phyloP scores from a whole-genome alignment of 306 rosid genomes.

The Vachellia pachyceras region DNA sequence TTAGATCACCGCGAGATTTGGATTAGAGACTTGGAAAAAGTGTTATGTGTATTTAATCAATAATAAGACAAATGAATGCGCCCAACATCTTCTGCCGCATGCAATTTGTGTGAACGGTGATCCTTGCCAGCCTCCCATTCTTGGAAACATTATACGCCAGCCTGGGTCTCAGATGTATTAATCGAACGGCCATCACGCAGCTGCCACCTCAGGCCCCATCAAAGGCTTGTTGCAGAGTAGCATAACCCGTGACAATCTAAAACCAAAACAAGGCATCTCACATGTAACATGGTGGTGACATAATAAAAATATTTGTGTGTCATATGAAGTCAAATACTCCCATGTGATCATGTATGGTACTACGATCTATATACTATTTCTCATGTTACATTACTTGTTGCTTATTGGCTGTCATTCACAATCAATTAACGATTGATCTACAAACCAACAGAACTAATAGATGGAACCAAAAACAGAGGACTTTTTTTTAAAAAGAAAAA shows the following conservation, averaged over 20 bases:
- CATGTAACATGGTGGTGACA: constrained; percentile 52
- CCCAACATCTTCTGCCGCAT: constrained; percentile 4
- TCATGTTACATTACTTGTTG: constrained; percentile 29
- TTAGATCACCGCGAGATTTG: neutral
- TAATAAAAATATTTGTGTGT: constrained; percentile 44
- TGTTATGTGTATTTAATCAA: no score
- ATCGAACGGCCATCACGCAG: neutral
- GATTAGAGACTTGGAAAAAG: no score
- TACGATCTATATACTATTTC: constrained; percentile 33
- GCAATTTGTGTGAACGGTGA: neutral
- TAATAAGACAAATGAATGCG: constrained; percentile 1
- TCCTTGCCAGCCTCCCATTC: neutral
- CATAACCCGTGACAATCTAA: constrained; percentile 35
- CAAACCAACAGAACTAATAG: constrained; percentile 40
- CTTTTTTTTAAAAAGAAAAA: neutral
- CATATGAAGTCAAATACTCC: constrained; percentile 38
- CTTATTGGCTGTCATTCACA: constrained; percentile 33
- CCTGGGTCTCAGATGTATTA: constrained; percentile 11
- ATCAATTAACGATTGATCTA: constrained; percentile 39
- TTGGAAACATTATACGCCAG: neutral
- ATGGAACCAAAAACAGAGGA: neutral
- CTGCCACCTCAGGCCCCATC: constrained; percentile 26
- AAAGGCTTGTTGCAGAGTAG: neutral
- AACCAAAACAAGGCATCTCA: constrained; percentile 47
- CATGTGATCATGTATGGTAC: constrained; percentile 55